Evolutionary conservation across 306 rosid genomes (phyloP).

Genomic region (Trifolium dubium): DNA sequence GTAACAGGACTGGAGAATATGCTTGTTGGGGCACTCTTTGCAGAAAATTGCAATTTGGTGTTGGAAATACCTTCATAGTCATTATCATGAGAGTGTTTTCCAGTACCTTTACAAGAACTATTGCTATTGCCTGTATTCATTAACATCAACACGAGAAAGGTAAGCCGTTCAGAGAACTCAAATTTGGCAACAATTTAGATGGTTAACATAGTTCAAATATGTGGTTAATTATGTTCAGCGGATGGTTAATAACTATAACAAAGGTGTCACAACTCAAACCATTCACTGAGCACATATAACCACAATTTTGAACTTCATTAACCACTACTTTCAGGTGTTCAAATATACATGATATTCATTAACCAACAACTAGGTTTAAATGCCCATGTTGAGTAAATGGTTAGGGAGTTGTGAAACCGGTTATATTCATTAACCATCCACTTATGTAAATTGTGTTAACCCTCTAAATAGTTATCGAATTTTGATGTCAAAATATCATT

Average conservation of each 20-base stretch:
- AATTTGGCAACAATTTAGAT: neutral
- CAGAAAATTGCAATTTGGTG: constrained; percentile 45
- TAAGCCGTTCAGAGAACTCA: neutral
- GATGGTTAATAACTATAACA: neutral
- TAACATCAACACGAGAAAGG: constrained; percentile 10
- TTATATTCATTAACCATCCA: neutral
- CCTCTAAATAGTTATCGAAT: neutral
- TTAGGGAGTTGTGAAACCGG: neutral
- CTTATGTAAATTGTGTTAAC: neutral
- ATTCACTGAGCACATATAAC: neutral
- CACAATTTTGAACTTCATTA: neutral
- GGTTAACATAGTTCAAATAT: neutral
- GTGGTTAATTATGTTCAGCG: neutral
- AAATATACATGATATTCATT: too few species aligned
- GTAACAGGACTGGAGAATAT: constrained; percentile 70
- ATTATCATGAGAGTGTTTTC: constrained; percentile 46
- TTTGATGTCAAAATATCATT: neutral
- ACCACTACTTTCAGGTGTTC: too few species aligned
- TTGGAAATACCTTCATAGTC: constrained; percentile 41
- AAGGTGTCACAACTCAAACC: neutral
- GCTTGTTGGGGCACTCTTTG: constrained; percentile 87
- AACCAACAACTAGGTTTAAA: too few species aligned
- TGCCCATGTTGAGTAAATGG: neutral
- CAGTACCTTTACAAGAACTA: constrained; percentile 43
- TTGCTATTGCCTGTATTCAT: constrained; percentile 44